Conservation (phyloP, 2,329 filamentous ascomycete species). For the Xylariales sp. region DNA sequence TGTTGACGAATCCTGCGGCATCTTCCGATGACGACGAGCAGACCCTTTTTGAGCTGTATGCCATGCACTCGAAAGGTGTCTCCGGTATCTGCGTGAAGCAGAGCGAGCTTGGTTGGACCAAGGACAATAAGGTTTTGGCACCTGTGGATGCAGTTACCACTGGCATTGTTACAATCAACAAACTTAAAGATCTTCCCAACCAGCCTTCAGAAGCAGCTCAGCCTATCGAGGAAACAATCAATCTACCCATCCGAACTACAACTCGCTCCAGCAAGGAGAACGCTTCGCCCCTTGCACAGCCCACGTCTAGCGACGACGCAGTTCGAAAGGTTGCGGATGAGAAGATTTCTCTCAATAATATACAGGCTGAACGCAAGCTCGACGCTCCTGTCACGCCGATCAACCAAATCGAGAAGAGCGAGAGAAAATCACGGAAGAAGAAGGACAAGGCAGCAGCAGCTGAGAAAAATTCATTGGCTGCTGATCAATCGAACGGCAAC, state of each 20-base stretch:
- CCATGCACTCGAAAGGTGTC: conserved; percentile 97
- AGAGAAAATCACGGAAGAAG: conserved; percentile 29
- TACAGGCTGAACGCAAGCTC: conserved; percentile 25
- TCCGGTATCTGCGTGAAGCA: conserved; percentile 83
- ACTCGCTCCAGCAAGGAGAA: conserved; percentile 21
- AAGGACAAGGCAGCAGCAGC: conserved; percentile 55
- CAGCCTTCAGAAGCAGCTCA: conserved; percentile 43
- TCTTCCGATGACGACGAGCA: conserved; percentile 62
- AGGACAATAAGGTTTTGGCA: conserved; percentile 80
- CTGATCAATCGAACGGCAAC: conserved; percentile 35
- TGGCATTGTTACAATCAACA: conserved; percentile 69
- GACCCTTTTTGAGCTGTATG: conserved; percentile 87
- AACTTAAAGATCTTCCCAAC: conserved; percentile 53
- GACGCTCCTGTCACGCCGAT: conserved; percentile 20
- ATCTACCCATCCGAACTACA: conserved; percentile 22
- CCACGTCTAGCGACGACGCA: conserved; percentile 18
- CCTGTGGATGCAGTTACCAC: conserved; percentile 71
- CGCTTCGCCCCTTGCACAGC: conserved; percentile 17
- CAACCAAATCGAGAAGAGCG: conserved; percentile 26
- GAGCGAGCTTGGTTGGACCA: conserved; percentile 85
- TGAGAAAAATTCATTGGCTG: conserved; percentile 35
- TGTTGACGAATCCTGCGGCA: conserved; percentile 68
- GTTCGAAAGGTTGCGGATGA: conserved; percentile 20
- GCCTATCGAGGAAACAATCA: conserved; percentile 35
- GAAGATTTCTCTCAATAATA: conserved; percentile 11